These are phyloP conservation scores for Prunus padus DNA, from an alignment of 306 rosid genomes.

Conservation along the genomic window DNA sequence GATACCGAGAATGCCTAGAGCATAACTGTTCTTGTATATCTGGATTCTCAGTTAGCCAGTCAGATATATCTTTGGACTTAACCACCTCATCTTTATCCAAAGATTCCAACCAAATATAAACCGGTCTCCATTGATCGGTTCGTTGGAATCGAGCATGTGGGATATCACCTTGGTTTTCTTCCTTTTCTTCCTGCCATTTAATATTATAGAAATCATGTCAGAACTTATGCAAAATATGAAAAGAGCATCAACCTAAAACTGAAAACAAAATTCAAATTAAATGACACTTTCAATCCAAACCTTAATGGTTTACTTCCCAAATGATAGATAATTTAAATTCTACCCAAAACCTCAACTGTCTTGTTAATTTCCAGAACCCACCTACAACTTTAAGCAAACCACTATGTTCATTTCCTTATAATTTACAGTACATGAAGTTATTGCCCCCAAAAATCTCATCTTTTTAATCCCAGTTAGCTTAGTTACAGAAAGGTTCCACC, in stretches of 20 bases:
- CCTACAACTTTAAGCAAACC: background rate
- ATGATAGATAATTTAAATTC: background rate
- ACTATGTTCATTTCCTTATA: background rate
- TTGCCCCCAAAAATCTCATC: background rate
- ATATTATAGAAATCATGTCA: background rate
- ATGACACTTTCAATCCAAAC: background rate
- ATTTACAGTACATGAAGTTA: background rate
- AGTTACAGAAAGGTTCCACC: background rate
- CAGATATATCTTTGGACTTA: constrained; percentile 85
- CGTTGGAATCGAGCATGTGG: constrained; percentile 90
- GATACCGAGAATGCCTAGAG: constrained; percentile 85
- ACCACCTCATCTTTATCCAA: constrained; percentile 77
- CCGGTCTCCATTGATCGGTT: constrained; percentile 88
- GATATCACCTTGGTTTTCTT: constrained; percentile 48
- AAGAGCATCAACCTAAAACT: constrained; percentile 2
- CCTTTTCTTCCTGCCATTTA: constrained; percentile 51
- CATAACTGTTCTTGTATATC: constrained; percentile 69
- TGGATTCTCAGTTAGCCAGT: constrained; percentile 79
- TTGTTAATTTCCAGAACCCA: background rate
- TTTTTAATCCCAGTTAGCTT: background rate
- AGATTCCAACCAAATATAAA: constrained; percentile 84
- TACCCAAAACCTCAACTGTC: background rate
- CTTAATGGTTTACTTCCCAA: background rate
- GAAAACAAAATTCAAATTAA: background rate
- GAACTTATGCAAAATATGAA: background rate